These are phyloP conservation scores for Linnemannia zychae DNA, from an alignment of 192 early-diverging fungal species.

Conservation along the genomic window DNA sequence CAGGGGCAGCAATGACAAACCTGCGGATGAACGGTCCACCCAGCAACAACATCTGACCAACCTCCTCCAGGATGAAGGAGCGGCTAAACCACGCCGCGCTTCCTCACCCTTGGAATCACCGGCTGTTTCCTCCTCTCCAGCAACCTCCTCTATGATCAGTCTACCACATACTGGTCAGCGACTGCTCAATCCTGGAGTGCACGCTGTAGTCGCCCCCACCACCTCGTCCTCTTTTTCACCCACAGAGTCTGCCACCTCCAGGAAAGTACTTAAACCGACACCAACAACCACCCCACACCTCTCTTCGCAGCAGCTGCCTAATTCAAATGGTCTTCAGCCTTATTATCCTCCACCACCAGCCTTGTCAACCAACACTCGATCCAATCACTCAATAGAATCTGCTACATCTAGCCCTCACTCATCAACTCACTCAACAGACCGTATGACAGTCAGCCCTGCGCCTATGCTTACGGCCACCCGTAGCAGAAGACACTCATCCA, in stretches of 20 bases:
- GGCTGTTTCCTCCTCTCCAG: not conserved
- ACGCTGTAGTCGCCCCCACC: not conserved
- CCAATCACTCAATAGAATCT: not conserved
- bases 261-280: conserved; percentile 1
- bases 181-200: conserved; percentile 5
- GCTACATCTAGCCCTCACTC: not conserved
- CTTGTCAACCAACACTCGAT: not conserved
- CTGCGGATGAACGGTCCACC: conserved; percentile 4
- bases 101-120: not conserved
- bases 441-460: not conserved
- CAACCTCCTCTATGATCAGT: conserved; percentile 16
- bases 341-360: conserved; percentile 40
- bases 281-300: not conserved
- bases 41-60: conserved; percentile 14
- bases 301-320: not conserved
- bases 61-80: conserved; percentile 8
- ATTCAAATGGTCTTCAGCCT: conserved; percentile 17
- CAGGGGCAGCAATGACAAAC: not conserved
- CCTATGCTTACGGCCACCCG: not conserved
- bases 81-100: not conserved
- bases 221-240: conserved; percentile 13
- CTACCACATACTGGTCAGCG: not conserved
- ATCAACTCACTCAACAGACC: not conserved
- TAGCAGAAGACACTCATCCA: conserved; percentile 35
- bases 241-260: not conserved